These are phyloP conservation scores for Ceratocystis smalleyi DNA, from an alignment of 2,329 filamentous ascomycete genomes.

Conservation along the genomic window DNA sequence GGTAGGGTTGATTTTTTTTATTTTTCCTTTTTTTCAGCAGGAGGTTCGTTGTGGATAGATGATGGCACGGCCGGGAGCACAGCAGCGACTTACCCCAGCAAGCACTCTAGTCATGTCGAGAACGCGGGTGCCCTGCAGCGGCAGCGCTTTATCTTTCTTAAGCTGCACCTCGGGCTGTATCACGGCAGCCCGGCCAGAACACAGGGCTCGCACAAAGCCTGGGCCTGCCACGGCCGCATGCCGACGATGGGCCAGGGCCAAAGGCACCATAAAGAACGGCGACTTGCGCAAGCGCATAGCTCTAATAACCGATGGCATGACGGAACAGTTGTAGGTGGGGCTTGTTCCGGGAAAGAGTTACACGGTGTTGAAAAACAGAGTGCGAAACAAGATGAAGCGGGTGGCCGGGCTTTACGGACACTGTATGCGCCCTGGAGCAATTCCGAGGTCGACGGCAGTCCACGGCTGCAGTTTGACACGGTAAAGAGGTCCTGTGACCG, in stretches of 20 bases:
- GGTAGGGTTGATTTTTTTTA: too few relatives aligned
- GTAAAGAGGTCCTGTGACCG: background rate
- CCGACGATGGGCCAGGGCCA: background rate
- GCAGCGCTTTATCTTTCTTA: conserved; percentile 27
- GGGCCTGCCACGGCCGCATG: background rate
- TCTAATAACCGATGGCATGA: background rate
- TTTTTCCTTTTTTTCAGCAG: conserved; percentile 6
- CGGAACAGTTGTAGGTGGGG: background rate
- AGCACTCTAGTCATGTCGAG: conserved; percentile 94
- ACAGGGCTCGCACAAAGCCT: background rate
- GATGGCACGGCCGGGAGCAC: conserved; percentile 11
- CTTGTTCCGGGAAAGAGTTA: background rate
- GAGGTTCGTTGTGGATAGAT: background rate
- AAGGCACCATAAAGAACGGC: background rate
- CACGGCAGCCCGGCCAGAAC: background rate
- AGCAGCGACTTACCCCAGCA: conserved; percentile 55
- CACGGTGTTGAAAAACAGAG: background rate
- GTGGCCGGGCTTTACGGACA: background rate
- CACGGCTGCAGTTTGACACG: background rate
- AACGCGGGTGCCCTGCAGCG: conserved; percentile 73
- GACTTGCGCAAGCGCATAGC: background rate
- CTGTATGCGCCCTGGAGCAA: background rate
- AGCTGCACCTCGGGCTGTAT: background rate
- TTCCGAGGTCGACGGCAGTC: background rate
- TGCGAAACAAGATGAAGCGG: background rate